phyloP scores from a whole-genome alignment of 352 stramenopile genomes.

The Pythium diclinum region DNA sequence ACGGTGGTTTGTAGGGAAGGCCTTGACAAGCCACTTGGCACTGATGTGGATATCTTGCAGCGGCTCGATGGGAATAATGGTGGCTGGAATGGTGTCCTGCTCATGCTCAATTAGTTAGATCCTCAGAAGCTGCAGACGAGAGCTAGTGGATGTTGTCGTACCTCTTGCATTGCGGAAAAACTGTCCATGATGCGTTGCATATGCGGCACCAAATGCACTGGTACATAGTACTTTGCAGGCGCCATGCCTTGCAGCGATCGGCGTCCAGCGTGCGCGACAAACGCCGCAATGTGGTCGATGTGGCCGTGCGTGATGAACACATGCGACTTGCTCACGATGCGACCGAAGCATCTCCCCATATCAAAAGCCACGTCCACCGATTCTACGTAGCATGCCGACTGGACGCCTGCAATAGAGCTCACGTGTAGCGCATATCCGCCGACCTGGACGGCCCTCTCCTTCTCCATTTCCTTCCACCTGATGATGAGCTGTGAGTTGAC shows the following conservation, averaged over 20 bases:
- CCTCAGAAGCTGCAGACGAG: background rate
- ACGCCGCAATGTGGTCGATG: constrained; percentile 72
- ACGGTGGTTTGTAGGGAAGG: constrained; percentile 66
- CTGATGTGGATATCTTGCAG: constrained; percentile 58
- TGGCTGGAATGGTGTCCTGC: constrained; percentile 42
- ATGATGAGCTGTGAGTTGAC: no score
- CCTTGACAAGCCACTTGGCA: constrained; percentile 53
- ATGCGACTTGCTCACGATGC: constrained; percentile 54
- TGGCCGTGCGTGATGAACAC: constrained; percentile 89
- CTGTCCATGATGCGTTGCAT: constrained; percentile 53
- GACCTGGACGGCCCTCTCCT: constrained; percentile 16
- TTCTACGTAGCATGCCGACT: constrained; percentile 80
- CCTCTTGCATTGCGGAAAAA: constrained; percentile 59
- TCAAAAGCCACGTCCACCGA: constrained; percentile 74
- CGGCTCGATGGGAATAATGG: constrained; percentile 46
- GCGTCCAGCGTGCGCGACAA: constrained; percentile 61
- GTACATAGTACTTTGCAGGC: constrained; percentile 71
- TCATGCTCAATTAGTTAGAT: background rate
- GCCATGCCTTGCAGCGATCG: constrained; percentile 47
- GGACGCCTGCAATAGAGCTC: constrained; percentile 62
- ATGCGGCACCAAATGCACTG: constrained; percentile 43
- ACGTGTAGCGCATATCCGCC: constrained; percentile 55
- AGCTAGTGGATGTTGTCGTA: background rate
- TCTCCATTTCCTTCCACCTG: background rate
- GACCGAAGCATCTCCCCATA: constrained; percentile 51